A percentile compares a stretch with the other conserved stretches of the same genome.
Conservation (phyloP, 768 basidiomycete species). For the Rhizopogon salebrosus region DNA sequence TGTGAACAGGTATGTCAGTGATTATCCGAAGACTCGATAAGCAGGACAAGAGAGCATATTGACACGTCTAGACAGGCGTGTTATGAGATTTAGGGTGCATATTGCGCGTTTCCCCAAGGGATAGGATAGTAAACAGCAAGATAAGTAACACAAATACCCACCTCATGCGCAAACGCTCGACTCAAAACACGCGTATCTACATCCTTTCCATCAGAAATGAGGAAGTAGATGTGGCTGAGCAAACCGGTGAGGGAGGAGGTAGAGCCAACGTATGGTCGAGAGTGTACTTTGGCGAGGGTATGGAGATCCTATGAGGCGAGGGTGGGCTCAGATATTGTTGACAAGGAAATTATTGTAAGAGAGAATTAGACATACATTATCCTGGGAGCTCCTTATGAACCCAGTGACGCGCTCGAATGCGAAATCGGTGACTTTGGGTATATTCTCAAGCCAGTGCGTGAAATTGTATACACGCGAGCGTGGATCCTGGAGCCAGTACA, state of each 20-base stretch:
- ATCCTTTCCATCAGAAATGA: conserved; percentile 66
- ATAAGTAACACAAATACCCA: conserved; percentile 25
- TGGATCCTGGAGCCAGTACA: conserved; percentile 87
- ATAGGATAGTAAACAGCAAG: neutral
- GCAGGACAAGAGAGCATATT: neutral
- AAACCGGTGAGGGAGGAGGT: conserved; percentile 87
- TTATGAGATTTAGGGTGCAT: neutral
- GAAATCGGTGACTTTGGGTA: conserved; percentile 79
- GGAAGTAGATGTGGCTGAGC: conserved; percentile 82
- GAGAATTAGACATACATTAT: conserved; percentile 43
- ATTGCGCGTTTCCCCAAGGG: neutral
- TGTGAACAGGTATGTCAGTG: conserved; percentile 18
- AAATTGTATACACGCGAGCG: conserved; percentile 86
- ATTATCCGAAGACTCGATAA: neutral
- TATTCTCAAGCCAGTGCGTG: conserved; percentile 57
- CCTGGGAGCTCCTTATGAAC: conserved; percentile 76
- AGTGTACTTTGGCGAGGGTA: conserved; percentile 51
- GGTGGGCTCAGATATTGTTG: neutral
- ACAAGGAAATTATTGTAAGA: neutral
- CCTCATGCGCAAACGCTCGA: conserved; percentile 52
- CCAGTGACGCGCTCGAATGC: conserved; percentile 72
- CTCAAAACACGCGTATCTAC: conserved; percentile 63
- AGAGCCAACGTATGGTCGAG: conserved; percentile 71
- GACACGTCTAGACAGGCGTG: neutral
- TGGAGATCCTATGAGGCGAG: conserved; percentile 50